A percentile compares a stretch with the other conserved stretches of the same genome.
Conservation (phyloP, 148 eudicot genomes). For the Beta vulgaris region DNA sequence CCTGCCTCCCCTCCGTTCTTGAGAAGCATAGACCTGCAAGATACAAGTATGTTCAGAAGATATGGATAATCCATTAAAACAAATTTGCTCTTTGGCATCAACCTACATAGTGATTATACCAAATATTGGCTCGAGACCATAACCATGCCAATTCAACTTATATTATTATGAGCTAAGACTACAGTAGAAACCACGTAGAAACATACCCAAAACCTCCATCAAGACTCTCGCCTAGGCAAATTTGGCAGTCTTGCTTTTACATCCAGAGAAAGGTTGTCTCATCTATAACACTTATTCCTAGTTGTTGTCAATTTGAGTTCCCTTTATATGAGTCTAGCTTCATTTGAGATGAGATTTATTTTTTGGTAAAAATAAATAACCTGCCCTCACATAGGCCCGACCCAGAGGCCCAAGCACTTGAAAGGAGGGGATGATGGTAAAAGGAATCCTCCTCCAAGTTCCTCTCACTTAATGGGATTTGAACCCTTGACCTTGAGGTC, state of each 20-base stretch:
- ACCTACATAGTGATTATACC: not conserved
- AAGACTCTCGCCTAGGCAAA: not conserved
- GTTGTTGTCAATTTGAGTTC: not conserved
- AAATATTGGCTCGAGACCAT: not conserved
- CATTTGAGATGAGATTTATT: not conserved
- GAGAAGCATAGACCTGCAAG: conserved; percentile 61
- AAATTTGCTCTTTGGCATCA: not conserved
- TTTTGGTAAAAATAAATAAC: too few relatives aligned
- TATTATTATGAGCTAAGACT: not conserved
- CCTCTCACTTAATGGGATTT: too few relatives aligned
- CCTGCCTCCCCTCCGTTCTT: conserved; percentile 40
- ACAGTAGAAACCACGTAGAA: not conserved
- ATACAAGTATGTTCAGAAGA: not conserved
- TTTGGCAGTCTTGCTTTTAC: not conserved
- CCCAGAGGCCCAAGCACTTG: too few relatives aligned
- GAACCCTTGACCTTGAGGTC: too few relatives aligned
- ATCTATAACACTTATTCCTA: not conserved
- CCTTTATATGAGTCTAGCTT: not conserved
- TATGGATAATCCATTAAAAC: not conserved
- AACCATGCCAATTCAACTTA: not conserved
- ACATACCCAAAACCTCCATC: not conserved
- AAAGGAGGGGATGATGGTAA: too few relatives aligned
- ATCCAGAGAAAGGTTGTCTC: not conserved
- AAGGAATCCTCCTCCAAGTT: too few relatives aligned
- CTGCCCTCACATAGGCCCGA: too few relatives aligned